A percentile compares a stretch with the other conserved stretches of the same genome.
Evolutionary conservation across 2,329 filamentous ascomycete species (phyloP).

Genomic region (Huntiella savannae): DNA sequence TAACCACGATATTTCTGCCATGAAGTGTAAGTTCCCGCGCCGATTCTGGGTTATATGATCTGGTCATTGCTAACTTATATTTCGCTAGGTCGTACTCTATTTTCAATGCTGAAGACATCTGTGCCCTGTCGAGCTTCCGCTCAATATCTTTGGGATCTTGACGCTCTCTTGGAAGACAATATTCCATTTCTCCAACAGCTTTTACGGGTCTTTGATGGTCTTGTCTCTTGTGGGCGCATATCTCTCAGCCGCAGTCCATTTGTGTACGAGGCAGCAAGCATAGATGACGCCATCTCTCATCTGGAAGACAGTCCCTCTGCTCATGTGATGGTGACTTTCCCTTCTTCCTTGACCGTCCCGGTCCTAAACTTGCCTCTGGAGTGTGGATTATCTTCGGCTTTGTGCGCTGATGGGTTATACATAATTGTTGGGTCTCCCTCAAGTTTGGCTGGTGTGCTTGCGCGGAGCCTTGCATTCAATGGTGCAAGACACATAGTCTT

Average conservation of each 20-base stretch:
- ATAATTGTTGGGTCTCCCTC: slow-evolving; percentile 37
- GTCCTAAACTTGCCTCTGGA: neutral
- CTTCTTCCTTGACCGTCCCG: neutral
- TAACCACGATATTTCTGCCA: slow-evolving; percentile 13
- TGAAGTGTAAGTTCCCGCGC: slow-evolving; percentile 17
- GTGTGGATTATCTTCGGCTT: neutral
- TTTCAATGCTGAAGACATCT: neutral
- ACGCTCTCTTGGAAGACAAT: slow-evolving; percentile 4
- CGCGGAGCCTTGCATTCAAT: slow-evolving; percentile 27
- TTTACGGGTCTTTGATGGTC: slow-evolving; percentile 1
- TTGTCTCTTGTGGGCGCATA: neutral
- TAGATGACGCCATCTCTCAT: neutral
- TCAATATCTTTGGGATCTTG: slow-evolving; percentile 3
- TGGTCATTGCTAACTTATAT: neutral
- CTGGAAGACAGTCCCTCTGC: slow-evolving; percentile 2
- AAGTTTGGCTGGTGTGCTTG: slow-evolving; percentile 35
- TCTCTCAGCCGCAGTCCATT: neutral
- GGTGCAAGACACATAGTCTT: slow-evolving; percentile 34
- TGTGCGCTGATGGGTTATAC: slow-evolving; percentile 21
- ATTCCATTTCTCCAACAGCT: slow-evolving; percentile 1
- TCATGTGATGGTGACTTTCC: neutral
- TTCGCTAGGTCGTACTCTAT: slow-evolving; percentile 2
- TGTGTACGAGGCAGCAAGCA: neutral
- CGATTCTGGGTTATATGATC: neutral
- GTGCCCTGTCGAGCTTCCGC: neutral